Evolutionary conservation across 768 basidiomycete genomes (phyloP), one percentile per base, ranked within the genome.

Genomic region (Xerocomellus chrysenteron): DNA sequence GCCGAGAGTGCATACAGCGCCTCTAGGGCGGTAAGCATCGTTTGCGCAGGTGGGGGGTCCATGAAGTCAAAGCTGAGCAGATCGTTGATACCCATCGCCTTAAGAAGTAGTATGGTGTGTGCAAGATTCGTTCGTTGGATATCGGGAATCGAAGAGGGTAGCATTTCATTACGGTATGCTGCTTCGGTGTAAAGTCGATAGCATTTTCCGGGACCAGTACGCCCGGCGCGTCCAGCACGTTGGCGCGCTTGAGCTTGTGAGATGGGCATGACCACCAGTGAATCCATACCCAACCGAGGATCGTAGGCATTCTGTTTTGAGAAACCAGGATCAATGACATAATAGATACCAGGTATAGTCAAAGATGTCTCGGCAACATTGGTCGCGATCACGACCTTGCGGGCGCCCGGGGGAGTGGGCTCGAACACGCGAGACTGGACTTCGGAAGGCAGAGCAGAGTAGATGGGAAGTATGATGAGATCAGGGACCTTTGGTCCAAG

Each of bases 51-150:
- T 26, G 97, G 97, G 2, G 96, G 94, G 72, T 98, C 97, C 97
- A 99, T 98, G 69, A 98, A 99, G 72, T 97, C 96, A 74, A 98
- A 98, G 74, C 92, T 93, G 55, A 98, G 85, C 4, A 98, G 76
- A 69, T 99, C 97, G 65, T 98, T 98, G 77, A 98, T 85, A 36
- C 96, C 97, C 97, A 99, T 98, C 4, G 97, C 97, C 72, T 98
- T 98, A 53, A 98, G 79, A 76, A 95, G 91, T 16, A 98, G 74
- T 68, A 99, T 98, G 0, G 96, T 98, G 54, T 85, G 80, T 6
- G 96, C 84, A 59, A 99, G 76, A 73, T 99, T 98, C 50, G 91
- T 91, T 32, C 97, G 85, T 71, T 98, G 96, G 61, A 99, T 98
- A 73, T 99, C 97, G 6, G 97, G 97, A 57, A 98, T 94, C 4